Evolutionary conservation across 148 eudicot genomes (phyloP).

Genomic region (Cornus kousa): DNA sequence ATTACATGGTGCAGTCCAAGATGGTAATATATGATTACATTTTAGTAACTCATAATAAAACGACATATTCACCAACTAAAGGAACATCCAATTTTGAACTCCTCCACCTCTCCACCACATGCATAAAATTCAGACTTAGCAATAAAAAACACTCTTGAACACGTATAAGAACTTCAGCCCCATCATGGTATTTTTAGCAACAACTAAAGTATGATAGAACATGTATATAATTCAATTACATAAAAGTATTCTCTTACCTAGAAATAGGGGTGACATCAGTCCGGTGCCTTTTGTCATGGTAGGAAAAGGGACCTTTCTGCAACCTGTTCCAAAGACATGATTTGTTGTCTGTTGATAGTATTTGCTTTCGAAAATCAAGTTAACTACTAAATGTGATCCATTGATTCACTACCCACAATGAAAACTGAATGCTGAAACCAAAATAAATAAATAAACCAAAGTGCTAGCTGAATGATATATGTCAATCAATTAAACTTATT

Average conservation of each 20-base stretch:
- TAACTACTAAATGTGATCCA: not conserved
- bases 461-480: not conserved
- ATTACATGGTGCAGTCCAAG: not conserved
- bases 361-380: not conserved
- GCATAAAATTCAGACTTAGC: not conserved
- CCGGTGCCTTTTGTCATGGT: not conserved
- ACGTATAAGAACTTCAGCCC: not conserved
- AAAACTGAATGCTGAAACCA: not conserved
- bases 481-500: not conserved
- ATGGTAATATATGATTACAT: not conserved
- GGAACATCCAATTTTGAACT: not conserved
- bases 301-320: not conserved
- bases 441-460: not conserved
- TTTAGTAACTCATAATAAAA: not conserved
- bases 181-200: not conserved
- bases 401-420: not conserved
- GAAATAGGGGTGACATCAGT: not conserved
- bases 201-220: not conserved
- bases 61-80: not conserved
- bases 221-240: not conserved
- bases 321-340: not conserved
- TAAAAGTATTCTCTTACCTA: not conserved
- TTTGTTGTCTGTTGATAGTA: not conserved
- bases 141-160: not conserved
- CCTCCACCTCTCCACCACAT: not conserved